Evolutionary conservation across 2,329 filamentous ascomycete genomes (phyloP), one percentile per base, ranked within the genome.

Genomic region (Nothophaeocryptopus gaeumannii): DNA sequence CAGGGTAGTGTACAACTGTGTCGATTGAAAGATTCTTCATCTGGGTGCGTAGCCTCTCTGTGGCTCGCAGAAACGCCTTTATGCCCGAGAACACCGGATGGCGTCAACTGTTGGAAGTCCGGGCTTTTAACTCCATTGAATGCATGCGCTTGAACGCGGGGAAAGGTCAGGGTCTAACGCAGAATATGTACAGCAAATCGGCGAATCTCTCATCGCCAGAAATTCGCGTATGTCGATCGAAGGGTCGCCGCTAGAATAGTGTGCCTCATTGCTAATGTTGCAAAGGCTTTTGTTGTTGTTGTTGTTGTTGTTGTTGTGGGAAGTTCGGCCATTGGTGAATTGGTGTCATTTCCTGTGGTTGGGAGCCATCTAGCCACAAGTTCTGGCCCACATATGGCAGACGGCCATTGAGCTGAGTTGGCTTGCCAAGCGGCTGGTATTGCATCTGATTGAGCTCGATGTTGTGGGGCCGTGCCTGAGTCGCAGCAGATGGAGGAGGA

Each of bases 401-500:
- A 20, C 69, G 69, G 11, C 74, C 74, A 32, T 64, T 67, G 38
- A 73, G 70, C 16, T 74, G 74, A 48, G 66, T 69, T 3, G 74
- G 72, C 50, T 73, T 68, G 8, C 74, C 74, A 14, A 78, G 61
- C 8, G 74, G 71, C 55, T 77, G 74, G 50, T 78, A 78, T 43
- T 76, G 74, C 75, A 78, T 77, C 50, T 75, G 73, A 44, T 75
- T 72, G 51, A 71, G 69, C 35, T 68, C 68, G 13, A 76, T 68
- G 33, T 69, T 70, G 39, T 68, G 67, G 9, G 71, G 67, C 8
- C 72, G 70, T 40, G 74, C 72, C 41, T 92, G 85, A 55, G 95
- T 79, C 7, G 89, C 89, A 8, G 83, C 79, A 16, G 88, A 87
- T 0, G 90, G 88, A 5, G 90, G 89, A 30, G 91, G 91, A 51